A percentile compares a stretch with the other conserved stretches of the same genome.
phyloP scores from a whole-genome alignment of 192 early-diverging fungal species.

The Paraglomus occultum region DNA sequence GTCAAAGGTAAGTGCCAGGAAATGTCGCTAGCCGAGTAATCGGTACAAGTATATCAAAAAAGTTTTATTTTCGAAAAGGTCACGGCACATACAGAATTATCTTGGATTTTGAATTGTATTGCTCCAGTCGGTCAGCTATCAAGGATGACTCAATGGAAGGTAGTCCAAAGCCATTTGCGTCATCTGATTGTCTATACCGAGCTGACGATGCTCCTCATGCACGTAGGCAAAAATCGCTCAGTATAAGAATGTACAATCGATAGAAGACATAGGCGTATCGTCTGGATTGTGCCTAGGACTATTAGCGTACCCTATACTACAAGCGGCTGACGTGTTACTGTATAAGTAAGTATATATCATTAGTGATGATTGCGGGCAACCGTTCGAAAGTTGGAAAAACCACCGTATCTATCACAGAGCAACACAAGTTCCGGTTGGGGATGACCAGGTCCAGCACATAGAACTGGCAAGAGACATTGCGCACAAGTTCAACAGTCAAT shows the following conservation, averaged over 20 bases:
- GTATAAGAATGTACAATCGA: conserved; percentile 38
- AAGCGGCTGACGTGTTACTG: conserved; percentile 88
- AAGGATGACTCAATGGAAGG: conserved; percentile 97
- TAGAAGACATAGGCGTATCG: conserved; percentile 45
- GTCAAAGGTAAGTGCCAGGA: conserved; percentile 52
- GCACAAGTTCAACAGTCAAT: conserved; percentile 71
- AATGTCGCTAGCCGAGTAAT: background rate
- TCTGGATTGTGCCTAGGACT: conserved; percentile 67
- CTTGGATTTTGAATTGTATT: conserved; percentile 84
- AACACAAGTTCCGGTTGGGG: conserved; percentile 87
- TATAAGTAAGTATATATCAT: conserved; percentile 60
- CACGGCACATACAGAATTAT: conserved; percentile 72
- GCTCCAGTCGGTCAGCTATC: conserved; percentile 87
- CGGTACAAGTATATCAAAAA: background rate
- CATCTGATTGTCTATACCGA: conserved; percentile 4
- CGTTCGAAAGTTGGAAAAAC: background rate
- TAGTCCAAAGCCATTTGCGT: conserved; percentile 17
- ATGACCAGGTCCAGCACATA: conserved; percentile 91
- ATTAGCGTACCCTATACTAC: conserved; percentile 88
- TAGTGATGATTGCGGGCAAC: background rate
- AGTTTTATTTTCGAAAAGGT: conserved; percentile 44
- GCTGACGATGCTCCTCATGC: background rate
- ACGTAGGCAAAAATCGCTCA: conserved; percentile 44
- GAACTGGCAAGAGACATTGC: conserved; percentile 84
- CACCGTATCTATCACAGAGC: conserved; percentile 39